A percentile compares a stretch with the other conserved stretches of the same genome.
Conservation (phyloP, 768 basidiomycete species). For the Harrya chromipes region DNA sequence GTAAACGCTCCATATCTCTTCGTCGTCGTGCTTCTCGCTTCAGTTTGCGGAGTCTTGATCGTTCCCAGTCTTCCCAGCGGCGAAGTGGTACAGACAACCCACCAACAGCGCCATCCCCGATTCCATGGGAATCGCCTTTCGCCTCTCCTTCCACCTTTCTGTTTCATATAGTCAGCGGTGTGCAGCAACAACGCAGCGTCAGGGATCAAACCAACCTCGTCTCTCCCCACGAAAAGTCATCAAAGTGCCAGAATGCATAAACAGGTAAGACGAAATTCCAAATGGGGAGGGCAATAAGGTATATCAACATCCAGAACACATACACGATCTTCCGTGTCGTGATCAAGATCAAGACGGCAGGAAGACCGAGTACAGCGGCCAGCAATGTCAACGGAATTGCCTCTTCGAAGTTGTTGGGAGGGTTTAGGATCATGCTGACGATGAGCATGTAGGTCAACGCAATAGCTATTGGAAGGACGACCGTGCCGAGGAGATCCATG, state of each 20-base stretch:
- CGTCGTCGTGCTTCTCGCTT: constrained; percentile 81
- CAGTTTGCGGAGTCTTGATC: constrained; percentile 87
- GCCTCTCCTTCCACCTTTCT: constrained; percentile 95
- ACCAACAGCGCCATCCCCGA: constrained; percentile 49
- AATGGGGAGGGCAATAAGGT: constrained; percentile 86
- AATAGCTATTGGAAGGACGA: constrained; percentile 94
- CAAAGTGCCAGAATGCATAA: constrained; percentile 99
- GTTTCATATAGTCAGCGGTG: constrained; percentile 15
- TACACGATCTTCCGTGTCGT: constrained; percentile 95
- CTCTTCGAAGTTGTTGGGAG: constrained; percentile 83
- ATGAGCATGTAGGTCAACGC: constrained; percentile 85
- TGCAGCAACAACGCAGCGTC: background rate
- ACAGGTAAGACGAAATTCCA: constrained; percentile 96
- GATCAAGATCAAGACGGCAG: constrained; percentile 87
- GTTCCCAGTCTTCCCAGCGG: constrained; percentile 99
- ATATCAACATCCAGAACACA: constrained; percentile 97
- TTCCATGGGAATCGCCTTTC: constrained; percentile 76
- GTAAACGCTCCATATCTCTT: constrained; percentile 75
- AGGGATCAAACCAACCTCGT: constrained; percentile 63
- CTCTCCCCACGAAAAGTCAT: constrained; percentile 99
- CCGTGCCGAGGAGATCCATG: constrained; percentile 91
- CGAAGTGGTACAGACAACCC: constrained; percentile 79
- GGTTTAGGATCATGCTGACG: constrained; percentile 72
- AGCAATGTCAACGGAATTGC: constrained; percentile 93
- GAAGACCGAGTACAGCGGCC: constrained; percentile 87